Evolutionary conservation across 164 flowering plant genomes (phyloP).

Genomic region (Stephania cephalantha): DNA sequence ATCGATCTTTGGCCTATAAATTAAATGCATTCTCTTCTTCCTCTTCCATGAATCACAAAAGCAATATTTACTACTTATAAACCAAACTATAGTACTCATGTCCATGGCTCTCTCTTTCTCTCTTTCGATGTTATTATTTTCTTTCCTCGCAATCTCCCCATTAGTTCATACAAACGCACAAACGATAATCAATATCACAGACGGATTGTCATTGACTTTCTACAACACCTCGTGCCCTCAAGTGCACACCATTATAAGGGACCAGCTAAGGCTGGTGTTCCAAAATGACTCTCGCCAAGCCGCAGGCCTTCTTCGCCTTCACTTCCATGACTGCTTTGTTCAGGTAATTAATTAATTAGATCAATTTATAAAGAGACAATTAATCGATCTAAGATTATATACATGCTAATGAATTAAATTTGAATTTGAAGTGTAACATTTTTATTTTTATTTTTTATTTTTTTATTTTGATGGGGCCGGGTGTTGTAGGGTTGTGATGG

Average conservation of each 20-base stretch:
- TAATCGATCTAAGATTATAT: too few relatives aligned
- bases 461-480: too few relatives aligned
- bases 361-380: too few relatives aligned
- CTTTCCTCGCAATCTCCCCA: neutral
- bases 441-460: too few relatives aligned
- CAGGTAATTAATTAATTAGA: constrained; percentile 29
- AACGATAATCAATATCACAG: constrained; percentile 23
- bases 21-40: too few relatives aligned
- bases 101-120: neutral
- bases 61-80: too few relatives aligned
- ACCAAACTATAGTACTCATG: too few relatives aligned
- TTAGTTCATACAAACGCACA: constrained; percentile 12
- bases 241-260: constrained; percentile 41
- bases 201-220: constrained; percentile 55
- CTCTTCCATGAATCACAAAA: too few relatives aligned
- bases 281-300: constrained; percentile 48
- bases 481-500: constrained; percentile 53
- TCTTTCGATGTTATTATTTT: neutral
- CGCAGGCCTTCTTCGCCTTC: constrained; percentile 71
- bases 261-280: constrained; percentile 40
- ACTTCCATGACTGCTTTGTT: constrained; percentile 76
- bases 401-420: too few relatives aligned
- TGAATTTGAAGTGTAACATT: too few relatives aligned
- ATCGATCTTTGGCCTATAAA: too few relatives aligned
- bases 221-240: constrained; percentile 49